Percentiles rank a stretch among this genome's conserved stretches.
These are phyloP conservation scores for Beauveria pseudobassiana DNA, from an alignment of 2,329 filamentous ascomycete genomes.

Conservation along the genomic window DNA sequence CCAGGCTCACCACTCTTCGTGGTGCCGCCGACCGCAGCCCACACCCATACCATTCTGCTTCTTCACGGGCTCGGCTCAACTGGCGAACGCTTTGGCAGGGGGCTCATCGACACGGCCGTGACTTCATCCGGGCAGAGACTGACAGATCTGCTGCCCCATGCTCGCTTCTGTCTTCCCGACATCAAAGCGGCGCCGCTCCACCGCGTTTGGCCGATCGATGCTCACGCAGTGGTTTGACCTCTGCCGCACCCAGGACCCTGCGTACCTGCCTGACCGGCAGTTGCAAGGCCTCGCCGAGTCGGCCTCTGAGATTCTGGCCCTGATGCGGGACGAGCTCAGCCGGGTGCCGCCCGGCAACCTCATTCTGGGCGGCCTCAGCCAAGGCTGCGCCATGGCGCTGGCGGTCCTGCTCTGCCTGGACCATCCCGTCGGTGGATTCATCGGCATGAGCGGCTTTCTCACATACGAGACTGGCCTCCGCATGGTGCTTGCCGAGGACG, in stretches of 20 bases:
- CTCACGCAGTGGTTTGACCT: conserved; percentile 47
- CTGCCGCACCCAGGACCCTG: conserved; percentile 31
- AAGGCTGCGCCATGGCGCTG: conserved; percentile 42
- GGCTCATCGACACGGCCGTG: conserved; percentile 23
- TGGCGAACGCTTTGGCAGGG: conserved; percentile 25
- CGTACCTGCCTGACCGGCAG: conserved; percentile 34
- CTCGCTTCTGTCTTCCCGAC: conserved; percentile 47
- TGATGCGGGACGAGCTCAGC: conserved; percentile 27
- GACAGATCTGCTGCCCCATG: conserved; percentile 27
- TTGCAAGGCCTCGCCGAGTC: conserved; percentile 37
- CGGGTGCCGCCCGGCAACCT: conserved; percentile 29
- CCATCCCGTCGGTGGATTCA: conserved; percentile 30
- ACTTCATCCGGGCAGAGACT: conserved; percentile 20
- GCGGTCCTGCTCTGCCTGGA: conserved; percentile 33
- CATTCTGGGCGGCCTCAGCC: conserved; percentile 44
- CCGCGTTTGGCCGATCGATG: conserved; percentile 31
- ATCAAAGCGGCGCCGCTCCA: conserved; percentile 35
- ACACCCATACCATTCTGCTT: conserved; percentile 23
- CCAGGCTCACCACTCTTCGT: conserved; percentile 7
- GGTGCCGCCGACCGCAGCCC: conserved; percentile 16
- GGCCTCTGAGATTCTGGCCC: conserved; percentile 23
- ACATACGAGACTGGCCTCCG: conserved; percentile 31
- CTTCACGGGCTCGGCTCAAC: conserved; percentile 26
- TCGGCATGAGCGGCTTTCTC: conserved; percentile 41
- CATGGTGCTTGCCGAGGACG: conserved; percentile 15